These are phyloP conservation scores for Russula sp. DNA, from an alignment of 768 basidiomycete species.

Conservation along the genomic window DNA sequence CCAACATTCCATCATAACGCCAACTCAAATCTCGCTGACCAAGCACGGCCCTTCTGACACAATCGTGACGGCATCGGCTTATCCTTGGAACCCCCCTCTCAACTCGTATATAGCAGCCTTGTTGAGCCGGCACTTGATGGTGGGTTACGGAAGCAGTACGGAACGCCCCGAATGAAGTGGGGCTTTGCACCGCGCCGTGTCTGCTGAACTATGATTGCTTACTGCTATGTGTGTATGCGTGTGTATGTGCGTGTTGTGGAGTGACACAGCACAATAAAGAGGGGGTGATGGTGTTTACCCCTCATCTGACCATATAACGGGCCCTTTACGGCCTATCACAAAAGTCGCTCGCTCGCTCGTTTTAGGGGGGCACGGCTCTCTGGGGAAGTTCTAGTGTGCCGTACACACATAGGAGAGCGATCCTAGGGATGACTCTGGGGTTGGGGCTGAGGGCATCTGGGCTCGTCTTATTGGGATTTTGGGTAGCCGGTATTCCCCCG, in stretches of 20 bases:
- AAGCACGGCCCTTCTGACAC: neutral
- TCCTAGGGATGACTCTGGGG: neutral
- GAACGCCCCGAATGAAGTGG: neutral
- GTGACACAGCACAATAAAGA: no score
- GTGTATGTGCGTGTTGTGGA: no score
- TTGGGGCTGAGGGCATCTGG: no score
- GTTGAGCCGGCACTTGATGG: no score
- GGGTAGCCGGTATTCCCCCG: no score
- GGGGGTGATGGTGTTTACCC: no score
- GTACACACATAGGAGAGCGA: neutral
- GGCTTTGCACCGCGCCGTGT: no score
- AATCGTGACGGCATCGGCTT: neutral
- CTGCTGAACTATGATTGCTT: neutral
- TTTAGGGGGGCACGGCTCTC: neutral
- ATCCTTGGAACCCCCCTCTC: neutral
- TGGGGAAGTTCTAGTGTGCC: neutral
- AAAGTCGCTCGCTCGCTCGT: neutral
- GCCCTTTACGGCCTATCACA: neutral
- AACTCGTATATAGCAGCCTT: no score
- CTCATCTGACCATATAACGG: neutral
- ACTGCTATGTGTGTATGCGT: neutral
- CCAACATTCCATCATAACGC: neutral
- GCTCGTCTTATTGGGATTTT: no score
- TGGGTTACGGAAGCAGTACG: neutral
- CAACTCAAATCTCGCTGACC: slow-evolving; percentile 2